Evolutionary conservation across 2,329 filamentous ascomycete genomes (phyloP).

Genomic region (Trichoderma afroharzianum): DNA sequence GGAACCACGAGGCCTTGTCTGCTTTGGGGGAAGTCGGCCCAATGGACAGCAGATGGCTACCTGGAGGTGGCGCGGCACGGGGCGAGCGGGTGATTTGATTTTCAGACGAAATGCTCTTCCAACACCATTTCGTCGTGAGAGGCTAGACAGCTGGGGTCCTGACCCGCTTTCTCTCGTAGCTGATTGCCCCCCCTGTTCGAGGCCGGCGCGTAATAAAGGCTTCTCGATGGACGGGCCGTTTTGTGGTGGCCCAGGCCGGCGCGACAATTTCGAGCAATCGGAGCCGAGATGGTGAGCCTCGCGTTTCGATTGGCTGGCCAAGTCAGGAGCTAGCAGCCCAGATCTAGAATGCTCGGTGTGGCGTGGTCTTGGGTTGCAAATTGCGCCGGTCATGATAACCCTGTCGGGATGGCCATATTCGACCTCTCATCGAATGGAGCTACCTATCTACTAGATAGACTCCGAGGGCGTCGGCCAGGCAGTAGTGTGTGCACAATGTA

Average conservation of each 20-base stretch:
- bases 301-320: slow-evolving; percentile 40
- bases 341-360: slow-evolving; percentile 21
- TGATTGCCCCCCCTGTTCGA: slow-evolving; percentile 40
- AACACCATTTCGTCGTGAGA: slow-evolving; percentile 16
- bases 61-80: slow-evolving; percentile 36
- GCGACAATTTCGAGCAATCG: slow-evolving; percentile 45
- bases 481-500: not conserved
- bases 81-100: slow-evolving; percentile 24
- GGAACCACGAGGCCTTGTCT: slow-evolving; percentile 1
- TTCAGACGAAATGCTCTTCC: slow-evolving; percentile 12
- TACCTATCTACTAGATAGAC: slow-evolving; percentile 17
- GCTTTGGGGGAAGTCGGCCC: slow-evolving; percentile 7
- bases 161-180: slow-evolving; percentile 16
- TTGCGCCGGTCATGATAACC: not conserved
- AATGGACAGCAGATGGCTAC: slow-evolving; percentile 2
- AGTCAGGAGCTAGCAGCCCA: slow-evolving; percentile 21
- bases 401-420: slow-evolving; percentile 1
- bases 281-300: slow-evolving; percentile 36
- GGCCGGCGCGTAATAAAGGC: slow-evolving; percentile 51
- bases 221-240: slow-evolving; percentile 43
- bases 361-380: slow-evolving; percentile 6
- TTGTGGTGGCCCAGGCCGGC: slow-evolving; percentile 32
- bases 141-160: slow-evolving; percentile 17
- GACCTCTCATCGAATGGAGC: not conserved
- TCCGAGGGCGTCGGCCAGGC: slow-evolving; percentile 12